These are phyloP conservation scores for Casaregolazyma lundiana DNA, from an alignment of 1,139 yeast genomes.

Conservation along the genomic window DNA sequence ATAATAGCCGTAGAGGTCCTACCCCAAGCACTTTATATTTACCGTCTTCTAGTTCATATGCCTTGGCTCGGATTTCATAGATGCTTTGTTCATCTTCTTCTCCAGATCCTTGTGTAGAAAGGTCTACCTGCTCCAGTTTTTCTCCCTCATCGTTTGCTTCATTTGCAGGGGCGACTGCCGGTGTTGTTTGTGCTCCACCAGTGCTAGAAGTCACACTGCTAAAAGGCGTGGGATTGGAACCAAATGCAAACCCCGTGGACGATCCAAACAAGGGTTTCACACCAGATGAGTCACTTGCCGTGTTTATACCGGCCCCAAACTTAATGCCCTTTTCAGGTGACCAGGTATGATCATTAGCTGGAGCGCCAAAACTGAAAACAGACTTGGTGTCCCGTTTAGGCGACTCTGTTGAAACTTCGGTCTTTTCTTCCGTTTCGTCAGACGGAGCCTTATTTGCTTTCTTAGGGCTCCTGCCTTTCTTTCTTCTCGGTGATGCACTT, in stretches of 20 bases:
- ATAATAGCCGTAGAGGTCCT: constrained; percentile 75
- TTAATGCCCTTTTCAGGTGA: constrained; percentile 35
- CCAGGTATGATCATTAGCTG: constrained; percentile 26
- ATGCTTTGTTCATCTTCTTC: constrained; percentile 74
- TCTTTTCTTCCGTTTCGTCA: not conserved
- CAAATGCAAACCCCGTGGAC: constrained; percentile 18
- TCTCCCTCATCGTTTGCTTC: constrained; percentile 16
- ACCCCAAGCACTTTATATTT: constrained; percentile 50
- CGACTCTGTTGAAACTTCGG: constrained; percentile 5
- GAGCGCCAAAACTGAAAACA: constrained; percentile 13
- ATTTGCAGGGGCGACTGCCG: constrained; percentile 1
- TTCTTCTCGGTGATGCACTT: not conserved
- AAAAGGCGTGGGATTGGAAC: constrained; percentile 16
- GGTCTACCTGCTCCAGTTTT: constrained; percentile 25
- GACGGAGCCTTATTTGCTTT: constrained; percentile 4
- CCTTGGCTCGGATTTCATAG: constrained; percentile 66
- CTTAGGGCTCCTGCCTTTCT: not conserved
- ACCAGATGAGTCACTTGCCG: constrained; percentile 5
- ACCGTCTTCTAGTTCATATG: constrained; percentile 49
- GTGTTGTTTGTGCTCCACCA: constrained; percentile 14
- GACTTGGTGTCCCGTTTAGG: not conserved
- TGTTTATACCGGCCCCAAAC: constrained; percentile 24
- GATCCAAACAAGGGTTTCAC: constrained; percentile 8
- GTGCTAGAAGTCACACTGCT: constrained; percentile 13
- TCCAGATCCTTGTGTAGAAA: constrained; percentile 58